A percentile compares a stretch with the other conserved stretches of the same genome.
Evolutionary conservation across 192 early-diverging fungal genomes (phyloP).

Genomic region (Coemansia sp.): DNA sequence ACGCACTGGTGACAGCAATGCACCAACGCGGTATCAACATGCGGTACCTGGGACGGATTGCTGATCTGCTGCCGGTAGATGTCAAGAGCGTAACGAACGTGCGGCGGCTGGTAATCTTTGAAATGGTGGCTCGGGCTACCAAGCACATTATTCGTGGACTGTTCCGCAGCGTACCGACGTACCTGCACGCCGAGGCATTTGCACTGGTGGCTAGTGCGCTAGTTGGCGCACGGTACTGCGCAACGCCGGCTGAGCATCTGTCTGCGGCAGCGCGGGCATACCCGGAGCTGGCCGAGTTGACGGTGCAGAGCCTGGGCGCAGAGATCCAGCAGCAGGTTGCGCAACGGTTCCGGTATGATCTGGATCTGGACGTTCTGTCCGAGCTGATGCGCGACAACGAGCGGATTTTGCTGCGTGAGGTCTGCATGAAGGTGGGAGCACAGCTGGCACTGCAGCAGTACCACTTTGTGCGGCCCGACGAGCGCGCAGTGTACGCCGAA

Average conservation of each 20-base stretch:
- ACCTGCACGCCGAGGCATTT: slow-evolving; percentile 62
- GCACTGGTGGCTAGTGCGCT: slow-evolving; percentile 84
- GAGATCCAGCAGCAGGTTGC: slow-evolving; percentile 65
- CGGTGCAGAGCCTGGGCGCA: slow-evolving; percentile 59
- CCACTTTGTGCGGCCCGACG: slow-evolving; percentile 57
- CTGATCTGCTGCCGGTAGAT: slow-evolving; percentile 58
- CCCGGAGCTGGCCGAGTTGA: slow-evolving; percentile 59
- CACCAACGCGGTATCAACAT: slow-evolving; percentile 97
- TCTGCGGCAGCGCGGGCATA: slow-evolving; percentile 36
- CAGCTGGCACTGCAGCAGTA: slow-evolving; percentile 83
- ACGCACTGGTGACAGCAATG: slow-evolving; percentile 73
- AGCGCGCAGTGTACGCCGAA: slow-evolving; percentile 35
- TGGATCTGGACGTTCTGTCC: slow-evolving; percentile 59
- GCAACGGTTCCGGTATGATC: slow-evolving; percentile 72
- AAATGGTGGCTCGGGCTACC: slow-evolving; percentile 83
- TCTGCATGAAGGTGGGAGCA: slow-evolving; percentile 81
- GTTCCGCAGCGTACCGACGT: slow-evolving; percentile 59
- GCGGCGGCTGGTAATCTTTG: slow-evolving; percentile 69
- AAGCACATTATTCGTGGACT: slow-evolving; percentile 81
- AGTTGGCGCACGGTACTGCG: slow-evolving; percentile 62
- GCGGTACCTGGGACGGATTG: slow-evolving; percentile 87
- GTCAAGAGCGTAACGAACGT: slow-evolving; percentile 23
- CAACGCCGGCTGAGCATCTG: slow-evolving; percentile 54
- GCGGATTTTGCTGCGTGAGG: slow-evolving; percentile 73
- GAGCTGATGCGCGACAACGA: slow-evolving; percentile 53